phyloP scores from a whole-genome alignment of 306 rosid species.

The Cucurbita argyrosperma region DNA sequence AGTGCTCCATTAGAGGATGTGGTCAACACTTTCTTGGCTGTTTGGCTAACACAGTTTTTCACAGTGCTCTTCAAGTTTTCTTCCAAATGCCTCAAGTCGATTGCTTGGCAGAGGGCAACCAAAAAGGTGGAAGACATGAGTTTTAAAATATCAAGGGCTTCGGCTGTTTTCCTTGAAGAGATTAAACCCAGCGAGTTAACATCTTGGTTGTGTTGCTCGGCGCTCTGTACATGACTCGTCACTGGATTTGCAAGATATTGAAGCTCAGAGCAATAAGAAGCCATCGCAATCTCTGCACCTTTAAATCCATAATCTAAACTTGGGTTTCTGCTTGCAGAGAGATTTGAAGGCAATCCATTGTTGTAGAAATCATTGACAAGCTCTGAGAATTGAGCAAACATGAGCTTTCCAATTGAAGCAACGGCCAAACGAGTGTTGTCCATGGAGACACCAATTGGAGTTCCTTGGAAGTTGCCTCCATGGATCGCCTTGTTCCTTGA shows the following conservation, averaged over 20 bases:
- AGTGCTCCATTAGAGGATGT: slow-evolving; percentile 59
- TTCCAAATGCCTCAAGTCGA: slow-evolving; percentile 85
- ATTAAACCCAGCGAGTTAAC: slow-evolving; percentile 83
- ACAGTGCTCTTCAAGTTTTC: slow-evolving; percentile 61
- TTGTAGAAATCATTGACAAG: slow-evolving; percentile 57
- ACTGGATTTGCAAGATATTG: slow-evolving; percentile 81
- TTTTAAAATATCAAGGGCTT: slow-evolving; percentile 59
- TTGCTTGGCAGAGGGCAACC: slow-evolving; percentile 73
- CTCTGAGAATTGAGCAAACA: slow-evolving; percentile 16
- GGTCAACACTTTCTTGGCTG: slow-evolving; percentile 63
- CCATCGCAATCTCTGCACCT: slow-evolving; percentile 91
- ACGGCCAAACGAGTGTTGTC: too few species aligned
- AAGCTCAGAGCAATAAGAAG: slow-evolving; percentile 73
- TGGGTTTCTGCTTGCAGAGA: too few species aligned
- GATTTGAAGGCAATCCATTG: too few species aligned
- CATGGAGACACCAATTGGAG: too few species aligned
- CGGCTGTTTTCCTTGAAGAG: slow-evolving; percentile 65
- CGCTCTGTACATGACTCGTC: slow-evolving; percentile 79
- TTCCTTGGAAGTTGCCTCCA: too few species aligned
- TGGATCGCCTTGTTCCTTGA: slow-evolving; percentile 77
- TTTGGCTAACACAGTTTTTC: slow-evolving; percentile 54
- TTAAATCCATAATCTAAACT: slow-evolving; percentile 72
- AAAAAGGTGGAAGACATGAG: slow-evolving; percentile 75
- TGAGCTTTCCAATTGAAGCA: too few species aligned
- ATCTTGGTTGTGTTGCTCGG: slow-evolving; percentile 88